Conservation (phyloP, 352 stramenopile genomes). For the Globisporangium paroecandrum region DNA sequence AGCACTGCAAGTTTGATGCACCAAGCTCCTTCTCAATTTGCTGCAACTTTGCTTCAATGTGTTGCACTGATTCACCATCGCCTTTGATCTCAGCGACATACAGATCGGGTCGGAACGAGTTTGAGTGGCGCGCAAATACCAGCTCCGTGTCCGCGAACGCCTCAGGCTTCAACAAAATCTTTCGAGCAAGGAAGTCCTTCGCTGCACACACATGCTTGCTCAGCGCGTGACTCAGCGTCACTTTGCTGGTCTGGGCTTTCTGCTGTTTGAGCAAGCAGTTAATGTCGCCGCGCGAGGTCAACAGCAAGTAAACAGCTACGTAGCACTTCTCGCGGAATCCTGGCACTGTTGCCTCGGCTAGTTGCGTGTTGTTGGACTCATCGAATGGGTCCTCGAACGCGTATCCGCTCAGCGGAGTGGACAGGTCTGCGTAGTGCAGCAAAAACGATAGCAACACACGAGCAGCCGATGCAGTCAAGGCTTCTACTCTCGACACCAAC, state of each 20-base stretch:
- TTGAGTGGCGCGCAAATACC: slow-evolving; percentile 48
- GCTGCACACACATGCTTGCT: slow-evolving; percentile 55
- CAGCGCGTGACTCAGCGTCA: slow-evolving; percentile 72
- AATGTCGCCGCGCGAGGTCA: slow-evolving; percentile 61
- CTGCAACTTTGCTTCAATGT: slow-evolving; percentile 61
- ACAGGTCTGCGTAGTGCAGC: slow-evolving; percentile 47
- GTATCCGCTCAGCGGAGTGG: slow-evolving; percentile 40
- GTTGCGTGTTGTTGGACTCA: slow-evolving; percentile 55
- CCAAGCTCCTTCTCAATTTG: slow-evolving; percentile 67
- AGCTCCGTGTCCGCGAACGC: slow-evolving; percentile 30
- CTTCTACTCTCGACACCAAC: slow-evolving; percentile 25
- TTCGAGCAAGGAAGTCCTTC: slow-evolving; percentile 62
- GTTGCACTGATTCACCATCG: slow-evolving; percentile 54
- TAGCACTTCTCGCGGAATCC: slow-evolving; percentile 63
- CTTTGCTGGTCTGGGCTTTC: slow-evolving; percentile 46
- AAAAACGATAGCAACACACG: slow-evolving; percentile 62
- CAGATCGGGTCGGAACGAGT: slow-evolving; percentile 59
- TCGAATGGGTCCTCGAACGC: slow-evolving; percentile 63
- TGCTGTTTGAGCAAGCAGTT: slow-evolving; percentile 48
- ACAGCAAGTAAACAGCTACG: slow-evolving; percentile 56
- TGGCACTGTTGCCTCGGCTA: slow-evolving; percentile 36
- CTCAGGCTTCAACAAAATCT: slow-evolving; percentile 56
- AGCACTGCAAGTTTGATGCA: slow-evolving; percentile 34
- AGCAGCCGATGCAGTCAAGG: slow-evolving; percentile 30
- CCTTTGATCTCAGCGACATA: slow-evolving; percentile 70